Percentiles rank a stretch among this genome's conserved stretches.
phyloP scores from a whole-genome alignment of 2,329 filamentous ascomycete species.

The Apiospora saccharicola region DNA sequence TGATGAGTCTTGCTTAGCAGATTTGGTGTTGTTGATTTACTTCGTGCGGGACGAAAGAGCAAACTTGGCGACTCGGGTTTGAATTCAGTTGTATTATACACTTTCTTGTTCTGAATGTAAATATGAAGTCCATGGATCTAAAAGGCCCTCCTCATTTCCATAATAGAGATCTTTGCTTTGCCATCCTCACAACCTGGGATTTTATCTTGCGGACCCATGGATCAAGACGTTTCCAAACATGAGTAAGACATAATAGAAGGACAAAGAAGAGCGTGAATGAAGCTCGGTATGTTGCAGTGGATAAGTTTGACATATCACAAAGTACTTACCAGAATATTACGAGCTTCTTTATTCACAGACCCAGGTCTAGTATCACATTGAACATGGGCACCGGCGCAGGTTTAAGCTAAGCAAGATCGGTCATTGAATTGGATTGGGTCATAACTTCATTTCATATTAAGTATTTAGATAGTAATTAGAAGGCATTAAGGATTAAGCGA shows the following conservation, averaged over 20 bases:
- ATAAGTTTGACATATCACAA: not conserved
- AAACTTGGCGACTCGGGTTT: not conserved
- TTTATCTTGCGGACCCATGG: not conserved
- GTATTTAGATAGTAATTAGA: not conserved
- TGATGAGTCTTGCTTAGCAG: not conserved
- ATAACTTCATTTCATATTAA: conserved; percentile 17
- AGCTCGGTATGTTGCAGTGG: not conserved
- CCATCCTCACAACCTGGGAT: no score
- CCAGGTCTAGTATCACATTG: not conserved
- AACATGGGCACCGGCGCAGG: not conserved
- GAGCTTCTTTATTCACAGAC: not conserved
- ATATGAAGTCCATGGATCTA: not conserved
- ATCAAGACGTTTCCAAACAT: not conserved
- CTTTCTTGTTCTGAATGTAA: not conserved
- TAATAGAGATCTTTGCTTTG: no score
- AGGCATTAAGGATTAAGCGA: conserved; percentile 18
- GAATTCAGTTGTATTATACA: not conserved
- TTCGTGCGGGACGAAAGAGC: not conserved
- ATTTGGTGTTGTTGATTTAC: not conserved
- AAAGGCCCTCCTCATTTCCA: not conserved
- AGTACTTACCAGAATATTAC: not conserved
- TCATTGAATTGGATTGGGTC: not conserved
- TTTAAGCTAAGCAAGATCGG: not conserved
- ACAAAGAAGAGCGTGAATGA: not conserved
- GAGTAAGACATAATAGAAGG: no score